These are phyloP conservation scores for Cordyceps sp. DNA, from an alignment of 2,329 filamentous ascomycete genomes.

Conservation along the genomic window DNA sequence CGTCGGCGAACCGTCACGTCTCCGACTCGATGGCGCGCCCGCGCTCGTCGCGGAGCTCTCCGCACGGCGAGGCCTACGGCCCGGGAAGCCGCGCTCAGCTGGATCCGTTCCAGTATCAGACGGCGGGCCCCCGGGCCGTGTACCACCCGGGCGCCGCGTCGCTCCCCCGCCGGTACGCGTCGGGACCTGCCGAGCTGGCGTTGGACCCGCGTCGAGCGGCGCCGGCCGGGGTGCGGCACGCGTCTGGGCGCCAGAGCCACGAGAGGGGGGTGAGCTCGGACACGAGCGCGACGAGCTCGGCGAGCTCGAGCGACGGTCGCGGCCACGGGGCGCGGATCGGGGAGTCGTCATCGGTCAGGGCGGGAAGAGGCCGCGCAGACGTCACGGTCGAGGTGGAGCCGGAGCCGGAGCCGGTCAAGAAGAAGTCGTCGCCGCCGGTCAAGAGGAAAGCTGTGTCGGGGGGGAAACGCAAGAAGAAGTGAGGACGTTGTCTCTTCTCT, in stretches of 20 bases:
- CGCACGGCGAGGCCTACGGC: conserved; percentile 15
- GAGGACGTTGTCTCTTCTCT: conserved; percentile 2
- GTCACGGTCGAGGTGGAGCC: conserved; percentile 20
- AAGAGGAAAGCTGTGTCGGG: conserved; percentile 21
- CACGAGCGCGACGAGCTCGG: conserved; percentile 16
- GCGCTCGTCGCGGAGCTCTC: conserved; percentile 15
- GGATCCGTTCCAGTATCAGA: conserved; percentile 39
- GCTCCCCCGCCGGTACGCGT: conserved; percentile 15
- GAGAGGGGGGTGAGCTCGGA: conserved; percentile 18
- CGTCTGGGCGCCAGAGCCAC: conserved; percentile 12
- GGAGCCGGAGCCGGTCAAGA: conserved; percentile 14
- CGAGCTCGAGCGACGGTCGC: conserved; percentile 20
- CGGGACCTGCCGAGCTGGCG: conserved; percentile 14
- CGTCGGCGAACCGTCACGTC: conserved; percentile 20
- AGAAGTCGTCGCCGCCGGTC: conserved; percentile 24
- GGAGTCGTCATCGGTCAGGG: conserved; percentile 5
- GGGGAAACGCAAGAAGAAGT: conserved; percentile 18
- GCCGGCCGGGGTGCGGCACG: conserved; percentile 6
- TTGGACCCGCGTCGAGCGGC: conserved; percentile 10
- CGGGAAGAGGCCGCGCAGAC: not conserved
- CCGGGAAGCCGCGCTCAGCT: conserved; percentile 10
- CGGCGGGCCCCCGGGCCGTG: conserved; percentile 21
- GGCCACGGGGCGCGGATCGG: conserved; percentile 17
- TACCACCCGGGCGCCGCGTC: too few species aligned
- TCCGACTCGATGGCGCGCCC: conserved; percentile 24